Base-by-base conservation (phyloP, 129 eudicot genomes). In the Cynara cardunculus region DNA sequence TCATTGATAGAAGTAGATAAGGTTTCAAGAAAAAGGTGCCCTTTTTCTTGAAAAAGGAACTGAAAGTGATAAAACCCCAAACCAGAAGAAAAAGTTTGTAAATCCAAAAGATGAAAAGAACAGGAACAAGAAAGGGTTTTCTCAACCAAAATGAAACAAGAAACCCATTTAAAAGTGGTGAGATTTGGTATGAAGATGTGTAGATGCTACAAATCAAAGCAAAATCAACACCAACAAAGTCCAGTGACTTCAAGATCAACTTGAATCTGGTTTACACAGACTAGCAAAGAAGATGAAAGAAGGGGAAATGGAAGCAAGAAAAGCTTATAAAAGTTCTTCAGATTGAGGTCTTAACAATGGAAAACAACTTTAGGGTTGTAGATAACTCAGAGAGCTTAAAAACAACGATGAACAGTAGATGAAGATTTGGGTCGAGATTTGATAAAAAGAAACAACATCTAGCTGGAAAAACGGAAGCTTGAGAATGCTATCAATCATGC, bases 1-100 rank as follows among this genome's bases (percentile, higher is more conserved):
- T 77, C 86, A 83, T 83, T 25, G 30, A 34, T 80, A 72, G 25
- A 56, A 71, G 18, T 25, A 35, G 78, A 72, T 80, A 72, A 75
- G 61, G 32, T 25, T 46, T n/a, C n/a, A 18, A 5, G 18, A 46
- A 81, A 65, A 74, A 70, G 73, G 70, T 70, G 3, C 14, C 44
- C 12, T 69, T 82, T 74, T 69, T 76, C 75, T 56, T 41, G 14
- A 69, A 79, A 56, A 56, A 56, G n/a, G 24, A 18, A 56, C 8
- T 16, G 71, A 81, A 73, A 19, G 25, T 62, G 69, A 62, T 19
- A 27, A 62, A 62, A 62, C 69, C 66, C 65, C 14, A 2, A 16
- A 53, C 14, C 62, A 53, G 5, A 53, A 78, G 26, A n/a, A 27
- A 71, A 67, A 22, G 25, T 28, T 74, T 49, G 61, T 37, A 37